Evolutionary conservation across 257 asterid species (phyloP).

Genomic region (Solanum virginianum): DNA sequence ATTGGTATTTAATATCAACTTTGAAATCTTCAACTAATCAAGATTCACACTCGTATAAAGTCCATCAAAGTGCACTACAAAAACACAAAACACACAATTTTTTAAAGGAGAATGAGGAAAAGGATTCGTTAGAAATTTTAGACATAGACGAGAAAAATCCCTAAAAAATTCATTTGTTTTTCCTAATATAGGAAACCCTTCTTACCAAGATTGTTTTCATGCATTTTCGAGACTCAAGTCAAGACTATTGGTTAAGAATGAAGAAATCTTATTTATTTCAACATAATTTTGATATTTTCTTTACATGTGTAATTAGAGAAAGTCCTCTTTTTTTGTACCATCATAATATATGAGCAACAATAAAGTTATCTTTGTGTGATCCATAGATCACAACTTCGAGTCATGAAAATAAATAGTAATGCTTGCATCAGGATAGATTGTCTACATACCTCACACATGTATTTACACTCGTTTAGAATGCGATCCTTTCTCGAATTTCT

Average conservation of each 20-base stretch:
- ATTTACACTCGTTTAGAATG: not conserved
- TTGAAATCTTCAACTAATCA: not conserved
- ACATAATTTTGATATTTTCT: not conserved
- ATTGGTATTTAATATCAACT: not conserved
- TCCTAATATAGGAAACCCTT: not conserved
- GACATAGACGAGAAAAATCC: not conserved
- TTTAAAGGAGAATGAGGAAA: too few species aligned
- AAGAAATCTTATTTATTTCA: not conserved
- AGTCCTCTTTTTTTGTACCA: not conserved
- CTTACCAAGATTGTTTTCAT: not conserved
- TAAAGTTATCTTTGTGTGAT: not conserved
- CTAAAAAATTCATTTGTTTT: not conserved
- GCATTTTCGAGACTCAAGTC: not conserved
- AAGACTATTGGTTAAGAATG: not conserved
- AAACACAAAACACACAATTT: too few species aligned
- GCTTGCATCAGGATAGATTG: not conserved
- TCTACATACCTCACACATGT: not conserved
- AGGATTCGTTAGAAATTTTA: too few species aligned
- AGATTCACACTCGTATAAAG: not conserved
- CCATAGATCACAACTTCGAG: not conserved
- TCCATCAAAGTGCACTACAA: too few species aligned
- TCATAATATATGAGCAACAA: not conserved
- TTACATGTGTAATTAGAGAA: not conserved
- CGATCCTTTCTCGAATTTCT: rapidly evolving
- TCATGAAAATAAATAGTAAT: not conserved